Evolutionary conservation across 2,329 filamentous ascomycete genomes (phyloP), one percentile per base, ranked within the genome.

Genomic region (Paecilomyces variotii): DNA sequence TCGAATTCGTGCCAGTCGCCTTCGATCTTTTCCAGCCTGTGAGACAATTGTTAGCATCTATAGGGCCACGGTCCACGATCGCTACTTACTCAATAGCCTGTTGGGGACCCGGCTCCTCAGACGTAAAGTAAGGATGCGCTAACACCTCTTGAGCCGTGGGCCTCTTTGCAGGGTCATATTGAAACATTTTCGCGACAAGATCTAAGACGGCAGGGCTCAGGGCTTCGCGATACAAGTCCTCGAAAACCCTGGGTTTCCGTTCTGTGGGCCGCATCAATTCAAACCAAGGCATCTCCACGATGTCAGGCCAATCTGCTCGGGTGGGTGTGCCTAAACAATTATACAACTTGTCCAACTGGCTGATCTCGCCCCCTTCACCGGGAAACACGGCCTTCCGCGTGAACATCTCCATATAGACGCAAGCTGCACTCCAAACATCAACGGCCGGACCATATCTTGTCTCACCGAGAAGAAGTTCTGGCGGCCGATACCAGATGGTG

Each of bases 1-100:
- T 99, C 94, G 68, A 97, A 96, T 72, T 99, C 94, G 71, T 99
- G 94, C 94, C 94, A 99, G 67, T 99, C 94, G 25, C 94, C 94
- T 66, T 94, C 85, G 30, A 99, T 82, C 54, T 87, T 80, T 60
- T 87, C 86, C 55, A 99, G 82, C 68, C 89, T 90, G 62, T 59
- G 56, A 35, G 14, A 39, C 34, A 57, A 24, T 10, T 27, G 56
- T 67, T 60, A 64, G 69, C 79, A 35, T n/a, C 3, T 60, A 64
- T 51, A 54, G 54, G 26, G 25, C 25, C 14, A 30, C 19, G 19
- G 51, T 19, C 57, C 9, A 32, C n/a, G 52, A 14, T 19, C 51
- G 54, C 39, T 11, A 84, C 87, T 76, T 82, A 92, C 86, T 96
- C 92, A 63, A 87, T 79, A 49, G 91, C 90, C 69, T 95, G 90